Evolutionary conservation across 805 yeast genomes (phyloP).

Genomic region (Barnettozyma wickerhamii): DNA sequence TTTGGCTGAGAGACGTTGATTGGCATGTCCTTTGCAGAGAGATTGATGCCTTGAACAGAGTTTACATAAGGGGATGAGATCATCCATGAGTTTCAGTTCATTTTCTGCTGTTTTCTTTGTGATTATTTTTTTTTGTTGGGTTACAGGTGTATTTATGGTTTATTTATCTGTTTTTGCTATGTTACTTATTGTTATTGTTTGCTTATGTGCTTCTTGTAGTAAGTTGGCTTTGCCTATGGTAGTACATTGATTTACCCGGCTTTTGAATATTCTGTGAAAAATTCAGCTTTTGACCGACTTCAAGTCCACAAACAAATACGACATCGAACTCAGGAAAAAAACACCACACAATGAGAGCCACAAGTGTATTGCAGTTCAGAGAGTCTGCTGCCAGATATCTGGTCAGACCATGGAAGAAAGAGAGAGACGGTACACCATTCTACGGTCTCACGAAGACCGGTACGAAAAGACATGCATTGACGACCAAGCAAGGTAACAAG

Average conservation of each 20-base stretch:
- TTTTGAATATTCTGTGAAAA: not conserved
- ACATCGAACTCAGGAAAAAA: too few species aligned
- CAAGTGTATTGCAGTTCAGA: slow-evolving; percentile 42
- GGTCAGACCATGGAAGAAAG: slow-evolving; percentile 87
- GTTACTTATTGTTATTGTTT: not conserved
- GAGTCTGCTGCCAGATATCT: slow-evolving; percentile 43
- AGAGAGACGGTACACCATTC: slow-evolving; percentile 76
- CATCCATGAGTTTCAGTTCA: too few species aligned
- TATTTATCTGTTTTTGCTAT: not conserved
- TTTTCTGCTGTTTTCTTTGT: not conserved
- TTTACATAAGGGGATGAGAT: slow-evolving; percentile 21
- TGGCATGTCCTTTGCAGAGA: slow-evolving; percentile 88
- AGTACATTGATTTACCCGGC: not conserved
- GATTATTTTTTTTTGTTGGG: not conserved
- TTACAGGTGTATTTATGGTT: too few species aligned
- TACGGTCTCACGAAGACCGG: slow-evolving; percentile 79
- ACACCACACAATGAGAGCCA: slow-evolving; percentile 40
- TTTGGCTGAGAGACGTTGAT: slow-evolving; percentile 61
- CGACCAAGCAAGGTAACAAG: slow-evolving; percentile 93
- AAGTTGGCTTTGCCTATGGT: too few species aligned
- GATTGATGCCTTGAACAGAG: slow-evolving; percentile 67
- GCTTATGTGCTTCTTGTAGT: too few species aligned
- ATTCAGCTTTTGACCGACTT: too few species aligned
- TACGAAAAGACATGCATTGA: slow-evolving; percentile 74
- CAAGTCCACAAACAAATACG: too few species aligned